A percentile compares a stretch with the other conserved stretches of the same genome.
phyloP scores from a whole-genome alignment of 768 basidiomycete species.

The Mycena kentingensis region DNA sequence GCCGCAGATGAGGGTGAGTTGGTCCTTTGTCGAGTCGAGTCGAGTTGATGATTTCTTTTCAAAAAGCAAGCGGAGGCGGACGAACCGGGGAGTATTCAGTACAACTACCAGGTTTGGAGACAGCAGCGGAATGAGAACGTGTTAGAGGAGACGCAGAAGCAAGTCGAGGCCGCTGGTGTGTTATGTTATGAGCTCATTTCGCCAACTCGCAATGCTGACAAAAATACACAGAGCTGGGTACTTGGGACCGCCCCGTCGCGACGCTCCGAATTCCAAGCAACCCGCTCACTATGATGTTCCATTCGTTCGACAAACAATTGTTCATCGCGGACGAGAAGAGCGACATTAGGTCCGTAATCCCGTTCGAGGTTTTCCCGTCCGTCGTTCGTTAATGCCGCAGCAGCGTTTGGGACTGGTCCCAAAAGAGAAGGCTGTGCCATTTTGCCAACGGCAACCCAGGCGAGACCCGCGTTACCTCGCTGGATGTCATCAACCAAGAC shows the following conservation, averaged over 20 bases:
- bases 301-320: conserved; percentile 89
- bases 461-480: conserved; percentile 81
- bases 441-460: conserved; percentile 89
- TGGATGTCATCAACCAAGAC: conserved; percentile 95
- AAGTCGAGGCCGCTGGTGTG: conserved; percentile 77
- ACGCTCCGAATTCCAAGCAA: conserved; percentile 60
- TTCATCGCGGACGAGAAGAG: conserved; percentile 84
- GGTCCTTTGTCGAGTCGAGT: not conserved
- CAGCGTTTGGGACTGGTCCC: conserved; percentile 97
- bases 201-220: conserved; percentile 1
- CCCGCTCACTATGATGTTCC: conserved; percentile 82
- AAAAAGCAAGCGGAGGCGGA: conserved; percentile 92
- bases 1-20: conserved; percentile 93
- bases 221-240: conserved; percentile 48
- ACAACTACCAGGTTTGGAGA: conserved; percentile 95
- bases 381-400: conserved; percentile 10
- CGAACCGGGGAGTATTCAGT: conserved; percentile 91
- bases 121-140: conserved; percentile 87
- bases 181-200: conserved; percentile 15
- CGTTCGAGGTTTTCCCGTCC: not conserved
- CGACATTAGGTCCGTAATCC: conserved; percentile 68
- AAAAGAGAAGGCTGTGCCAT: conserved; percentile 70
- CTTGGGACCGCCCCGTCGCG: conserved; percentile 75
- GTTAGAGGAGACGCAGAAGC: conserved; percentile 63
- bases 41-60: conserved; percentile 15